phyloP scores from a whole-genome alignment of 2,329 filamentous ascomycete genomes.

The Thielaviopsis euricoi region DNA sequence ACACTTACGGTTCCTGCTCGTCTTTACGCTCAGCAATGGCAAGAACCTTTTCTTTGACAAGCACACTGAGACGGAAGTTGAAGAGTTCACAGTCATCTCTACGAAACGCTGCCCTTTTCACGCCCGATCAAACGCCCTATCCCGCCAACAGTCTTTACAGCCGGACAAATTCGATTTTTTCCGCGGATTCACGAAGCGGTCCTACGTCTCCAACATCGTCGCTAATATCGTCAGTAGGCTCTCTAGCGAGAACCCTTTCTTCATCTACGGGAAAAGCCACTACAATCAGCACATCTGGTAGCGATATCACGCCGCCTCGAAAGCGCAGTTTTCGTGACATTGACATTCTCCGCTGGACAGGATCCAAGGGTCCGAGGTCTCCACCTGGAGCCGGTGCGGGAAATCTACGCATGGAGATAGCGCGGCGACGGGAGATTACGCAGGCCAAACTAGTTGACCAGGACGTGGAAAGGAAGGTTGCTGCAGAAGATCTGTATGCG shows the following conservation, averaged over 20 bases:
- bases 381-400: not conserved
- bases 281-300: no score
- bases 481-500: not conserved
- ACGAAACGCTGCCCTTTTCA: no score
- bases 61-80: no score
- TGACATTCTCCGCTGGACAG: not conserved
- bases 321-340: not conserved
- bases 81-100: no score
- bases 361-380: not conserved
- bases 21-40: constrained; percentile 1
- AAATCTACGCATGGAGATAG: constrained; percentile 9
- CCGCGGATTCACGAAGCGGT: no score
- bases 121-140: no score
- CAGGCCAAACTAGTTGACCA: constrained; percentile 1
- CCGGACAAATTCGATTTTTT: no score
- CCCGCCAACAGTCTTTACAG: no score
- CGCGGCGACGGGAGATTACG: constrained; percentile 3
- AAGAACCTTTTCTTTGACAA: not conserved
- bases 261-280: no score
- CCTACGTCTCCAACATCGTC: no score
- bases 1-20: not conserved
- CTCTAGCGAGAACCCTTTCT: no score
- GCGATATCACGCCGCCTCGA: not conserved
- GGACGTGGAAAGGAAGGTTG: constrained; percentile 3
- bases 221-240: no score